Evolutionary conservation across 2,329 filamentous ascomycete genomes (phyloP).

Genomic region (Metarhizium album): DNA sequence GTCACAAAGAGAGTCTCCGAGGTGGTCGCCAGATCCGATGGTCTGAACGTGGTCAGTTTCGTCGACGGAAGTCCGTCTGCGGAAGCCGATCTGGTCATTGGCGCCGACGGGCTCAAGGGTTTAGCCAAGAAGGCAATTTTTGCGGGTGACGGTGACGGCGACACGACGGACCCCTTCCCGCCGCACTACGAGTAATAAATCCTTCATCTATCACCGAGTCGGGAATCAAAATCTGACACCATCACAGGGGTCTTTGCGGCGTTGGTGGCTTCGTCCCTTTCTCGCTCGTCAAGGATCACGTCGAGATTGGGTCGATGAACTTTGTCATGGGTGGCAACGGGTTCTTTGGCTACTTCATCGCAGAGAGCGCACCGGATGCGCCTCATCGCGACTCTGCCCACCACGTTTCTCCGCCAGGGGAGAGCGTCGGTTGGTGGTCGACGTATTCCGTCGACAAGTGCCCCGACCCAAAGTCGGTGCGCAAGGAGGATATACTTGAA

Average conservation of each 20-base stretch:
- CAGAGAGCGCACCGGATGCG: slow-evolving; percentile 7
- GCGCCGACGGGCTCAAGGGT: slow-evolving; percentile 15
- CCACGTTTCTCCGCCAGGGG: slow-evolving; percentile 9
- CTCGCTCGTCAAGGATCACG: slow-evolving; percentile 6
- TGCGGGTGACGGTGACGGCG: too few species aligned
- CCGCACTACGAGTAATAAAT: slow-evolving; percentile 16
- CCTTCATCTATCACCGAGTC: not conserved
- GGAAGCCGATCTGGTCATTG: slow-evolving; percentile 16
- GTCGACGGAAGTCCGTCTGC: slow-evolving; percentile 11
- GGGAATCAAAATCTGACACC: not conserved
- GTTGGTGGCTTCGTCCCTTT: slow-evolving; percentile 12
- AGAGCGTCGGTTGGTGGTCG: slow-evolving; percentile 13
- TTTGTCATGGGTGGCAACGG: slow-evolving; percentile 14
- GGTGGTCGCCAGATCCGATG: slow-evolving; percentile 9
- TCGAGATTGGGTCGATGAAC: slow-evolving; percentile 13
- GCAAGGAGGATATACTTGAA: slow-evolving; percentile 10
- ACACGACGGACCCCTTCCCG: slow-evolving; percentile 11
- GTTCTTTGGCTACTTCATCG: slow-evolving; percentile 14
- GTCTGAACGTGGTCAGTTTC: slow-evolving; percentile 12
- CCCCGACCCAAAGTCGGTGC: slow-evolving; percentile 8
- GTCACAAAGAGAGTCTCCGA: slow-evolving; percentile 12
- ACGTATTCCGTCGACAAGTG: slow-evolving; percentile 10
- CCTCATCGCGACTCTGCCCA: slow-evolving; percentile 11
- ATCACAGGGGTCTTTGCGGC: slow-evolving; percentile 11
- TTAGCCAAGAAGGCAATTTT: slow-evolving; percentile 13